phyloP scores from a whole-genome alignment of 2,329 filamentous ascomycete genomes.

The Colletotrichum melonis region DNA sequence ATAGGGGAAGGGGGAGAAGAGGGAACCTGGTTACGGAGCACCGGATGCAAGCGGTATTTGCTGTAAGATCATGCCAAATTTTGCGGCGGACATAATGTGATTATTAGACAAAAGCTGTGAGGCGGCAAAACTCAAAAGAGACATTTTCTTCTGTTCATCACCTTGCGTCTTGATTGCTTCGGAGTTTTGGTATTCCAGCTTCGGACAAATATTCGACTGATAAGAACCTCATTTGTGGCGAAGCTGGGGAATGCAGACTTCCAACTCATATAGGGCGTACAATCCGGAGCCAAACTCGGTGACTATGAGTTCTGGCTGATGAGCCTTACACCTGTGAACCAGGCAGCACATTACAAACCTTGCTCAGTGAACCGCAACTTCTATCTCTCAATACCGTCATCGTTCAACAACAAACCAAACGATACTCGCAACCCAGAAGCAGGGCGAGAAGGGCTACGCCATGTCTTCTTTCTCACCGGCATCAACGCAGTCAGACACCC shows the following conservation, averaged over 20 bases:
- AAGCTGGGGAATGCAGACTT: neutral
- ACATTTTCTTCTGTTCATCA: slow-evolving; percentile 13
- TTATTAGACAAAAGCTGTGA: slow-evolving; percentile 35
- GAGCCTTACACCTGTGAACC: neutral
- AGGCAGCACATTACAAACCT: neutral
- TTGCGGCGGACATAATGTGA: slow-evolving; percentile 32
- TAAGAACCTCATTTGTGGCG: neutral
- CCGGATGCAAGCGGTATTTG: slow-evolving; percentile 21
- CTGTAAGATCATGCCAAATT: slow-evolving; percentile 25
- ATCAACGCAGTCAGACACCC: slow-evolving; percentile 25
- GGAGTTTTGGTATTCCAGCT: neutral
- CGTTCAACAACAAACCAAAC: no score
- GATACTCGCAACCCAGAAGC: no score
- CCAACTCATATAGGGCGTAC: neutral
- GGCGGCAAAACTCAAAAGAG: slow-evolving; percentile 29
- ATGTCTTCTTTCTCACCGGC: neutral
- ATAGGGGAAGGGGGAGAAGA: slow-evolving; percentile 12
- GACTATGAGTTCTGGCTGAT: neutral
- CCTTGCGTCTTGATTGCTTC: neutral
- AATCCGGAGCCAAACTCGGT: neutral
- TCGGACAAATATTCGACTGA: no score
- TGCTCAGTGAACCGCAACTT: neutral
- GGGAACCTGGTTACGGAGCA: slow-evolving; percentile 12
- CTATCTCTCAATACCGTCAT: neutral
- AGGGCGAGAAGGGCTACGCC: neutral